Percentiles rank a stretch among this genome's conserved stretches.
Conservation (phyloP, 495 filamentous ascomycete genomes). For the Aspergillus avenaceus region DNA sequence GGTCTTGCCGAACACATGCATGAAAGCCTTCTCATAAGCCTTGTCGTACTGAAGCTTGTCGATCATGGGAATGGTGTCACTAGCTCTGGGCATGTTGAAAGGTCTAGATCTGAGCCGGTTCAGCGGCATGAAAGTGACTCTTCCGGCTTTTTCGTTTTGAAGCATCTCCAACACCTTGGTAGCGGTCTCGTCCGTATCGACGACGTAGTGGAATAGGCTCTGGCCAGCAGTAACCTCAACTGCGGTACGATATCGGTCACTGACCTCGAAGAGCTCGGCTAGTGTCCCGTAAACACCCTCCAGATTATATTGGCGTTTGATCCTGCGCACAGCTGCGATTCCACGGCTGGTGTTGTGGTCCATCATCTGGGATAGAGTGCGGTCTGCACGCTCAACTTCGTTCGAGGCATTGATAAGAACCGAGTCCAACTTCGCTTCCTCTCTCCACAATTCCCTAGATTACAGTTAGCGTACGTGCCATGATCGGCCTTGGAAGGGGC, state of each 20-base stretch:
- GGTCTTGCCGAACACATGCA: constrained; percentile 92
- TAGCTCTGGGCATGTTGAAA: constrained; percentile 74
- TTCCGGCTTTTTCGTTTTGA: constrained; percentile 73
- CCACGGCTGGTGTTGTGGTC: constrained; percentile 81
- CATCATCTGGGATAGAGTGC: constrained; percentile 77
- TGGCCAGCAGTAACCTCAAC: constrained; percentile 91
- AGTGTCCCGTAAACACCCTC: constrained; percentile 90
- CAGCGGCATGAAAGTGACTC: constrained; percentile 92
- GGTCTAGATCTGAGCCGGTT: constrained; percentile 67
- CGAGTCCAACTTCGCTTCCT: constrained; percentile 80
- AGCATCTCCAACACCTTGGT: constrained; percentile 75
- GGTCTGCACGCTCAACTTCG: constrained; percentile 73
- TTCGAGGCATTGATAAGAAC: constrained; percentile 67
- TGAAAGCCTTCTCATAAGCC: constrained; percentile 77
- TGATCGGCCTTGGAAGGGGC: neutral
- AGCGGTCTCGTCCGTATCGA: constrained; percentile 87
- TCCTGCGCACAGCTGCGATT: constrained; percentile 71
- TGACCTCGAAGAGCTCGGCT: constrained; percentile 82
- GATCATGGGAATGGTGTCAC: constrained; percentile 82
- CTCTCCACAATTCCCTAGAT: constrained; percentile 69
- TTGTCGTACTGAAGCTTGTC: constrained; percentile 78
- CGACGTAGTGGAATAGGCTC: constrained; percentile 94
- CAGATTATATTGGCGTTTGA: constrained; percentile 72
- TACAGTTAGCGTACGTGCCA: constrained; percentile 13
- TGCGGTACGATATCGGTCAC: constrained; percentile 80